Evolutionary conservation across 1,139 yeast species (phyloP), one percentile per base, ranked within the genome.

Genomic region (Meyerozyma guilliermondii): DNA sequence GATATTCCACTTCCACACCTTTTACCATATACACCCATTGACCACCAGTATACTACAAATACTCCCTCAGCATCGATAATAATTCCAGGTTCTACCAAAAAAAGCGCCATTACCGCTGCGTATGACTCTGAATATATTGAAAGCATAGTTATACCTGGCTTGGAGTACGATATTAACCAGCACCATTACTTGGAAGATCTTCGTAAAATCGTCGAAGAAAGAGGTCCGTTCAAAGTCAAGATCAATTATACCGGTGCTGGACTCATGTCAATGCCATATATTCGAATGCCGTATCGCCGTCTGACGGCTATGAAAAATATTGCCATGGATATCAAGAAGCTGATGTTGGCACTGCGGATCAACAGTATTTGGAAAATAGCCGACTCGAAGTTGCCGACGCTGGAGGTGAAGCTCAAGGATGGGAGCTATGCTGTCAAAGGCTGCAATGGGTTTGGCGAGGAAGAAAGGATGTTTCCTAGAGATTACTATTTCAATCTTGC

Each of bases 141-240:
- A 13, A 52, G 66, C 1, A 56, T 72, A 3, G 38, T 71, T n/a
- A 62, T 59, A 29, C 75, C 76, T 0, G 61, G 60, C 11, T 36
- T 72, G 13, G 75, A 64, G 46, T 63, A 58, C 47, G 66, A 63
- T 39, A 56, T 71, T 39, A 71, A 71, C 47, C 51, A 55, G 40
- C 44, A 50, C 31, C 62, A 65, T 38, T 56, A 54, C 36, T 46
- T 70, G 22, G 50, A 55, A 4, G 41, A 50, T 14, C 44, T 61
- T 9, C 45, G 49, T 17, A 20, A 44, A 1, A 54, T 55, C 0
- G 59, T 70, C 11, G 59, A 62, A 39, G 56, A 58, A 13, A 63
- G 60, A 41, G 78, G 78, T 0, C 77, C 78, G 0, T 62, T 48
- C 38, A 55, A 58, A 39, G 74, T 71, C 9, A 60, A 56, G 38